Percentiles rank a stretch among this genome's conserved stretches.
These are phyloP conservation scores for Acacia pycnantha DNA, from an alignment of 331 rosid genomes.

Conservation along the genomic window DNA sequence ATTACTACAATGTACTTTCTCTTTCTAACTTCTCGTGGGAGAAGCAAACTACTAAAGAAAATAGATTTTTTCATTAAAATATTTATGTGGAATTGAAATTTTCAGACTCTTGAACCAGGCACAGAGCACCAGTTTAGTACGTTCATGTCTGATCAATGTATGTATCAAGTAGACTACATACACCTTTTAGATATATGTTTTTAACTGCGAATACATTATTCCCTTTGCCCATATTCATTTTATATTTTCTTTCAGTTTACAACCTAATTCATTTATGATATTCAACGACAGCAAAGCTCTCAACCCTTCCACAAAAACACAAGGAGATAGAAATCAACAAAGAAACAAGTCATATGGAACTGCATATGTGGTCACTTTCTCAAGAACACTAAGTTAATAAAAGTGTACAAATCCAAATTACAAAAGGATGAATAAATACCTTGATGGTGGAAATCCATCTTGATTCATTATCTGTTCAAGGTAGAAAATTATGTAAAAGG, in stretches of 20 bases:
- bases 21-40: background rate
- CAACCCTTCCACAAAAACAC: background rate
- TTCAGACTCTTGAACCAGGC: constrained; percentile 1
- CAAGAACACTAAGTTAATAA: constrained; percentile 1
- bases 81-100: background rate
- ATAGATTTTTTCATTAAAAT: constrained; percentile 1
- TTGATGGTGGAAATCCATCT: constrained; percentile 45
- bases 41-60: background rate
- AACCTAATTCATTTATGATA: background rate
- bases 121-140: background rate
- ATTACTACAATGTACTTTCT: background rate
- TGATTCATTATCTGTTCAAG: constrained; percentile 51
- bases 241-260: background rate
- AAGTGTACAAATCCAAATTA: constrained; percentile 16
- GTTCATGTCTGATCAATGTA: background rate
- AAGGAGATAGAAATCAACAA: constrained; percentile 8
- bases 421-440: constrained; percentile 44
- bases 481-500: constrained; percentile 26
- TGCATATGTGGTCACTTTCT: constrained; percentile 1
- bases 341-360: background rate
- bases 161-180: background rate
- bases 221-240: background rate
- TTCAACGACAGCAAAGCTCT: constrained; percentile 8
- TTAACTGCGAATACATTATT: background rate
- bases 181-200: background rate